Evolutionary conservation across 2,329 filamentous ascomycete genomes (phyloP), one percentile per base, ranked within the genome.

Genomic region (Cladosporium sp.): DNA sequence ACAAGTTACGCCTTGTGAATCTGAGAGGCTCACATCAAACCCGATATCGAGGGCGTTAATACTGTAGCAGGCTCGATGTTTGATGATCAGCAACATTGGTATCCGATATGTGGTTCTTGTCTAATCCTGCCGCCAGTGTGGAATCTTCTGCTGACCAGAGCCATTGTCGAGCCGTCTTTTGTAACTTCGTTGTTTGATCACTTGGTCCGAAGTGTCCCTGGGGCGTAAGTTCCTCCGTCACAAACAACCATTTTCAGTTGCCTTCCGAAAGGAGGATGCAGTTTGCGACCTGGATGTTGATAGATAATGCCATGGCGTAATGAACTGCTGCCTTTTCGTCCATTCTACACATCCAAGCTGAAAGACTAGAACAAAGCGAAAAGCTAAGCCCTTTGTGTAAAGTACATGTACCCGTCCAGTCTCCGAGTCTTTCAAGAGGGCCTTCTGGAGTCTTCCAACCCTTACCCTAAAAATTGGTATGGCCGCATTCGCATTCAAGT

Each of bases 321-420:
- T 8, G 1, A 33, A 11, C 2, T 33, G 31, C 10, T 11, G 10
- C 8, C 31, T 11, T 11, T 33, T 33, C 31, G 8, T 33, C 31
- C 7, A 33, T 2, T 33, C 11, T 8, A 11, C 31, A 3, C 10
- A 11, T 10, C 14, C 12, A 16, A 5, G 71, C 72, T 52, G 72
- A 65, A n/a, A 72, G 16, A 10, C 10, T n/a, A 2, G 7, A 18
- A 44, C 37, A 44, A 44, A n/a, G 7, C 37, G 1, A 44, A n/a
- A 44, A 18, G 5, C 37, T n/a, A 6, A n/a, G 10, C 2, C 18
- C 18, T 8, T 44, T 44, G 37, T n/a, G 37, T 35, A 33, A 2
- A 35, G 33, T 18, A 40, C 16, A 40, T 40, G 35, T 12, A 11
- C n/a, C 3, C 21, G 40, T 46, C 37, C 18, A 44, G 35, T 40